A percentile compares a stretch with the other conserved stretches of the same genome.
Conservation (phyloP, 2,329 filamentous ascomycete species). For the Furcasterigmium furcatum region DNA sequence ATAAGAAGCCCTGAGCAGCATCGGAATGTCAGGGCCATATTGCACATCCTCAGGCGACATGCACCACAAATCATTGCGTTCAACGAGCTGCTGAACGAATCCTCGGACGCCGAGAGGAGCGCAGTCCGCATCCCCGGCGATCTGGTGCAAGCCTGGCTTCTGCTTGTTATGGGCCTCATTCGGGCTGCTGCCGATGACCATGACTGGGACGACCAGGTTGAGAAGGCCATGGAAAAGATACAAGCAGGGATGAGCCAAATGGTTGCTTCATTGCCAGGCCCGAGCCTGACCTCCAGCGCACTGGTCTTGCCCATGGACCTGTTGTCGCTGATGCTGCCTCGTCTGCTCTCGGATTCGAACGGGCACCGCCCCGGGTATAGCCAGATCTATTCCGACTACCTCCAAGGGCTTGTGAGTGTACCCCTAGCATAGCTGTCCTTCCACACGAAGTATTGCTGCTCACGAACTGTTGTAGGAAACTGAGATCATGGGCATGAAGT, state of each 20-base stretch:
- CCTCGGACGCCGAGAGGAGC: conserved; percentile 20
- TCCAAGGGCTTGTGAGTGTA: conserved; percentile 34
- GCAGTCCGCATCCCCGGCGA: conserved; percentile 28
- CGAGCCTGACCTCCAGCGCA: conserved; percentile 28
- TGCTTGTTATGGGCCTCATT: conserved; percentile 33
- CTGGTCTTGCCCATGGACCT: conserved; percentile 39
- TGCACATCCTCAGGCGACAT: background rate
- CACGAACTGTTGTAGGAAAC: conserved; percentile 26
- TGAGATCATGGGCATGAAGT: conserved; percentile 33
- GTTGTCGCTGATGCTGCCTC: conserved; percentile 32
- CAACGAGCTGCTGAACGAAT: conserved; percentile 21
- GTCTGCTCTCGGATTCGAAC: conserved; percentile 34
- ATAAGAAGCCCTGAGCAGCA: conserved; percentile 9
- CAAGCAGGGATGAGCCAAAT: conserved; percentile 30
- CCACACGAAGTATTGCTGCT: conserved; percentile 7
- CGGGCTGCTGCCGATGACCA: conserved; percentile 12
- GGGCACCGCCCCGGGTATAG: conserved; percentile 32
- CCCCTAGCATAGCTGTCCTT: background rate
- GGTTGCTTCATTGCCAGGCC: conserved; percentile 25
- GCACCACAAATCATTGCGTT: conserved; percentile 4
- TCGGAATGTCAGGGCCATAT: no score
- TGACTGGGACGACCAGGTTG: conserved; percentile 24
- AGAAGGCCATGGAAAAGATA: conserved; percentile 24
- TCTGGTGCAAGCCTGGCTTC: conserved; percentile 37
- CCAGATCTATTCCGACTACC: conserved; percentile 37